Conservation (phyloP, 805 yeast species). For the Saccharomycopsis fibuligera region DNA sequence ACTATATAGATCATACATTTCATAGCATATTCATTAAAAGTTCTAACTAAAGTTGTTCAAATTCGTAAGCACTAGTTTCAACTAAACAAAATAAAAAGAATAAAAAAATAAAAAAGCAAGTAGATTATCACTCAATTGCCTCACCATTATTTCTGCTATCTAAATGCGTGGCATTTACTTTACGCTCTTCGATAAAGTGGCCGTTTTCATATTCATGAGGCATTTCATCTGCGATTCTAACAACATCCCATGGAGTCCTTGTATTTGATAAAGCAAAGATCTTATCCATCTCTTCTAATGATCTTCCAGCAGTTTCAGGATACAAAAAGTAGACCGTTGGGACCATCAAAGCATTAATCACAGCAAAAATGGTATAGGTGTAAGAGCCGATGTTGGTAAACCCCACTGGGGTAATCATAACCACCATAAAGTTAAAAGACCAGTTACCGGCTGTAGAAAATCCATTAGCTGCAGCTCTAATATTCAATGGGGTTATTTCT, state of each 20-base stretch:
- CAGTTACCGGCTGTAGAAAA: conserved; percentile 60
- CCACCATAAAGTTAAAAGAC: conserved; percentile 61
- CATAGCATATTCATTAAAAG: no score
- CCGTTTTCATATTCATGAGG: conserved; percentile 22
- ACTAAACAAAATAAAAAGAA: no score
- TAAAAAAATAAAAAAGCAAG: no score
- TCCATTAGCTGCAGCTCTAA: conserved; percentile 37
- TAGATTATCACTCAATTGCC: no score
- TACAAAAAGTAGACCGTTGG: conserved; percentile 56
- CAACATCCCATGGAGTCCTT: conserved; percentile 38
- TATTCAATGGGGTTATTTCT: conserved; percentile 52
- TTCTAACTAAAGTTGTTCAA: no score
- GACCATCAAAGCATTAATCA: conserved; percentile 51
- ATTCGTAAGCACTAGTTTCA: no score
- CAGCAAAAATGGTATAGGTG: conserved; percentile 67
- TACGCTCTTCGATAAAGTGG: background rate
- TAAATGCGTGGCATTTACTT: background rate
- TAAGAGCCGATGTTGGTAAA: conserved; percentile 39
- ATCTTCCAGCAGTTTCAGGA: conserved; percentile 74
- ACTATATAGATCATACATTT: no score
- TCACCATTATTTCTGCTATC: no score
- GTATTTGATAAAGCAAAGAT: conserved; percentile 34
- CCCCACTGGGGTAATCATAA: conserved; percentile 59
- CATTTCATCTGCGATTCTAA: conserved; percentile 29
- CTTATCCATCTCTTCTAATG: conserved; percentile 69